These are phyloP conservation scores for Vitis vinifera DNA, from an alignment of 164 flowering plant genomes.

Conservation along the genomic window DNA sequence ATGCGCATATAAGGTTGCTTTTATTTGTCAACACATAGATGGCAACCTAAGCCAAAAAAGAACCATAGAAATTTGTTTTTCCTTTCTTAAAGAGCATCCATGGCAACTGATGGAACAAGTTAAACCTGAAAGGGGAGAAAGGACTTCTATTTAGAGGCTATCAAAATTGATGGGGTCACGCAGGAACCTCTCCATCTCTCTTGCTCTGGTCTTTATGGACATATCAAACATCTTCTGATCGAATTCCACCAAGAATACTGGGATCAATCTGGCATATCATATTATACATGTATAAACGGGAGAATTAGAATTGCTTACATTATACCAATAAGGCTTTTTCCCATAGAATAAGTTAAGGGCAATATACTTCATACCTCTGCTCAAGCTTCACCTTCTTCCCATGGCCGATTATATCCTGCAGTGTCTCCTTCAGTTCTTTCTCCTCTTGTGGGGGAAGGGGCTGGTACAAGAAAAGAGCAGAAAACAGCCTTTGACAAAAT, in stretches of 20 bases:
- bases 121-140: too few relatives aligned
- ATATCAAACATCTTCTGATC: conserved; percentile 64
- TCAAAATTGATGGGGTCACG: conserved; percentile 50
- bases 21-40: too few relatives aligned
- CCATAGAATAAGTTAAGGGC: too few relatives aligned
- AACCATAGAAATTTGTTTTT: too few relatives aligned
- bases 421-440: conserved; percentile 71
- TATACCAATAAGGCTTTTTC: background rate
- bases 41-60: too few relatives aligned
- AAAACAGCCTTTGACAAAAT: too few relatives aligned
- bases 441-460: conserved; percentile 80
- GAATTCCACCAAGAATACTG: conserved; percentile 74
- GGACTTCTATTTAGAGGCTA: conserved; percentile 9
- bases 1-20: too few relatives aligned
- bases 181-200: conserved; percentile 75
- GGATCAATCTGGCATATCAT: conserved; percentile 52
- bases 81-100: too few relatives aligned
- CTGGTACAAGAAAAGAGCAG: conserved; percentile 28
- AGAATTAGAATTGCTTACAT: background rate
- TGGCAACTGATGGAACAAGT: too few relatives aligned
- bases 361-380: conserved; percentile 51
- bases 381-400: conserved; percentile 68
- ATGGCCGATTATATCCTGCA: conserved; percentile 67
- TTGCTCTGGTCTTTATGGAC: conserved; percentile 71
- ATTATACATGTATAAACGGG: background rate